These are phyloP conservation scores for Rhodosporidiobolus sp. DNA, from an alignment of 768 basidiomycete genomes.

Conservation along the genomic window DNA sequence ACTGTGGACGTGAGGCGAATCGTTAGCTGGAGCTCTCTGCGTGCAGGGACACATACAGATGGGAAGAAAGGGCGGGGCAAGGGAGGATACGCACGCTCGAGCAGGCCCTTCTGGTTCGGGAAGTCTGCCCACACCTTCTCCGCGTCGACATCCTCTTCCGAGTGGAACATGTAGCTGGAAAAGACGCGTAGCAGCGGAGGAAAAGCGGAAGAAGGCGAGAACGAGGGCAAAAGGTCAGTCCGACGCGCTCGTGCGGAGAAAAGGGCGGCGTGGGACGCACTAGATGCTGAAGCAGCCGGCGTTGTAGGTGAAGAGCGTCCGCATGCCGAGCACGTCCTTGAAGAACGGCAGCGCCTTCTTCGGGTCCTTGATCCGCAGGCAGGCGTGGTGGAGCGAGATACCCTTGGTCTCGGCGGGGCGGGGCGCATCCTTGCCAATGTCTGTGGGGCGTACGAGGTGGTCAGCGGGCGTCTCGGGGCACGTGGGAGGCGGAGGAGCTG, in stretches of 20 bases:
- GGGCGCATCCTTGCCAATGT: conserved; percentile 29
- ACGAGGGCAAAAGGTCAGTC: no score
- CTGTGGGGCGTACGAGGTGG: neutral
- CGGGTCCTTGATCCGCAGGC: conserved; percentile 36
- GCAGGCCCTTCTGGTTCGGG: conserved; percentile 29
- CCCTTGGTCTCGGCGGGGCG: conserved; percentile 28
- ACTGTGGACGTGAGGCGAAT: conserved; percentile 1
- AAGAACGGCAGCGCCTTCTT: conserved; percentile 29
- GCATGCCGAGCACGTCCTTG: conserved; percentile 34
- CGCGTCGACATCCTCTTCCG: conserved; percentile 28
- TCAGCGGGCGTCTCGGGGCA: neutral
- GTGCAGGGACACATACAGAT: no score
- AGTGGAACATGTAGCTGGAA: conserved; percentile 34
- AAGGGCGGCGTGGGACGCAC: no score
- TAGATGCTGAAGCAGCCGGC: conserved; percentile 35
- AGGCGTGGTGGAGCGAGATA: conserved; percentile 33
- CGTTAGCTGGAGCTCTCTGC: no score
- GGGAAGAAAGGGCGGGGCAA: neutral
- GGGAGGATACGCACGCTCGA: conserved; percentile 26
- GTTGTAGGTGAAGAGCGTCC: conserved; percentile 33
- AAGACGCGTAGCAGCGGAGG: neutral
- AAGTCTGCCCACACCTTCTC: conserved; percentile 37
- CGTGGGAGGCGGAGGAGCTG: no score
- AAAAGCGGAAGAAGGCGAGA: neutral
- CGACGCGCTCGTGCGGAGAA: no score